Base-by-base conservation (phyloP, 257 asterid species). In the Rehmannia glutinosa region DNA sequence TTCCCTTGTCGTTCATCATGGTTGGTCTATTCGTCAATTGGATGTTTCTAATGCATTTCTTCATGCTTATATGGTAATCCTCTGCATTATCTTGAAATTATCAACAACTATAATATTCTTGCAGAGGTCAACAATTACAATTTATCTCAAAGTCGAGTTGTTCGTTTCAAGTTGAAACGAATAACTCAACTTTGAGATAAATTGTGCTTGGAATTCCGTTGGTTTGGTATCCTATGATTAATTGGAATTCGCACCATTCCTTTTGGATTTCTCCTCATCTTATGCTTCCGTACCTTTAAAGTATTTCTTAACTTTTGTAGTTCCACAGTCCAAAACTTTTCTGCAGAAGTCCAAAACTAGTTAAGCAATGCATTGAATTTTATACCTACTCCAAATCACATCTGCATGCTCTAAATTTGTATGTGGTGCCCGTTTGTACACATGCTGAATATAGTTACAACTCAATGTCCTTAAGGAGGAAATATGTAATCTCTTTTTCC, bases 191-290 rank as follows among this genome's bases (percentile, higher is more conserved):
- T 46, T 55, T 71, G 45, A 36, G 67, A 60, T 59, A 11, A 33
- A 49, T 30, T 56, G 50, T 6, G 59, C 4, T 27, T 65, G 73
- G 35, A 53, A 8, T 43, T 30, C 53, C 43, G 61, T 25, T 17
- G 42, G 38, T 77, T 46, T 62, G 27, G 8, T 24, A 60, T 60
- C 71, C 36, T 63, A 42, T 38, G 68, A 41, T 51, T 54, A 3
- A n/a, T 43, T 19, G 16, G 27, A 50, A 27, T 19, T 16, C 17
- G 15, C 24, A 5, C 52, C 39, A 27, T 4, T 15, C 51, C 55
- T 63, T 66, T 60, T 52, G 49, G 7, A 41, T 46, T 50, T 30
- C 6, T 20, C 27, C 33, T 62, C 15, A 13, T 47, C 45, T 12
- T 46, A 52, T 24, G 33, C 45, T 28, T 15, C 28, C 32, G 5